Evolutionary conservation across 2,329 filamentous ascomycete genomes (phyloP).

Genomic region (Neofusicoccum cordaticola): DNA sequence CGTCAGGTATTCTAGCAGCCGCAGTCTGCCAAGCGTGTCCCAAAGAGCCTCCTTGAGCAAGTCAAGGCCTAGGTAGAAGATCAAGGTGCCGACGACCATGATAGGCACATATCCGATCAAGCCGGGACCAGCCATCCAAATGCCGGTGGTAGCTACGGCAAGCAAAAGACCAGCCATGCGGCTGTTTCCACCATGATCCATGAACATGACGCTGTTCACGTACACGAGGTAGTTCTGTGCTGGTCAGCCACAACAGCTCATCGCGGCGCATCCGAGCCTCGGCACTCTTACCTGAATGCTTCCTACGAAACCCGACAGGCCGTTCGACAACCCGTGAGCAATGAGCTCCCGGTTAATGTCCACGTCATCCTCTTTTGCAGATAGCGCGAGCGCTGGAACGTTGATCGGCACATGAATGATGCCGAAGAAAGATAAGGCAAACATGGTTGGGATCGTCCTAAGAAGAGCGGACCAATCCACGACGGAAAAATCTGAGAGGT

Average conservation of each 20-base stretch:
- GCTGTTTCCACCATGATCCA: slow-evolving; percentile 84
- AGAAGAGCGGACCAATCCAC: slow-evolving; percentile 80
- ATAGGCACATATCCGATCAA: slow-evolving; percentile 94
- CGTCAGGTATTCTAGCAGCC: slow-evolving; percentile 83
- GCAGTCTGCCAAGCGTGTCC: slow-evolving; percentile 83
- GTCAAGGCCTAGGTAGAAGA: slow-evolving; percentile 93
- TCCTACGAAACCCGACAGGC: slow-evolving; percentile 78
- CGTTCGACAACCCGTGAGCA: slow-evolving; percentile 90
- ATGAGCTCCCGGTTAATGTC: slow-evolving; percentile 88
- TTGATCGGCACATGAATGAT: slow-evolving; percentile 98
- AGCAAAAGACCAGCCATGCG: slow-evolving; percentile 83
- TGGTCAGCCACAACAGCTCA: slow-evolving; percentile 23
- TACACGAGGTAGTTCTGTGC: slow-evolving; percentile 91
- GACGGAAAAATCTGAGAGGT: slow-evolving; percentile 65
- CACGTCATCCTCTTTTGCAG: slow-evolving; percentile 87
- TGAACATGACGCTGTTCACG: slow-evolving; percentile 95
- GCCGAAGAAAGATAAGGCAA: slow-evolving; percentile 95
- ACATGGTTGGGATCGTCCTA: slow-evolving; percentile 90
- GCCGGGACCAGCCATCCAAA: slow-evolving; percentile 81
- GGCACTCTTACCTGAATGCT: slow-evolving; percentile 66
- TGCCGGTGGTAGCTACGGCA: slow-evolving; percentile 72
- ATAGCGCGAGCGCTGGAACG: slow-evolving; percentile 86
- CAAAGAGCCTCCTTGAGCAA: slow-evolving; percentile 84
- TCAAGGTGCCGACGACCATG: slow-evolving; percentile 93
- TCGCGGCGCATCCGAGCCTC: not conserved